Conservation (phyloP, 148 eudicot species). For the Amaranthus palmeri region DNA sequence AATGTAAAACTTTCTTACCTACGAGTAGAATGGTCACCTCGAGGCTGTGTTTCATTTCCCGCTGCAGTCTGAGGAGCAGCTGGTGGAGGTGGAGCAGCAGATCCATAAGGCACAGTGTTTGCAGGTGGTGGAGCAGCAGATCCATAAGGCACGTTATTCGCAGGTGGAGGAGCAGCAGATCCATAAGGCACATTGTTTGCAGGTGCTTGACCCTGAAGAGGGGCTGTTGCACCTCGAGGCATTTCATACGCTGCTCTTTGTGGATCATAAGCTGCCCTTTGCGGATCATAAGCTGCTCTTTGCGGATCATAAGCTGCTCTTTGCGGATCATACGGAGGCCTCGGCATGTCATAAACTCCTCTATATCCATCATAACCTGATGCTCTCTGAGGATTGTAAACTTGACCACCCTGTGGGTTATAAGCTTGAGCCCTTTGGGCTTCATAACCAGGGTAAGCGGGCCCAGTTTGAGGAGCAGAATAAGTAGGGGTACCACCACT, state of each 20-base stretch:
- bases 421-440: constrained; percentile 35
- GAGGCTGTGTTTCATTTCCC: constrained; percentile 41
- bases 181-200: constrained; percentile 38
- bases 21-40: constrained; percentile 41
- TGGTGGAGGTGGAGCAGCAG: background rate
- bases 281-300: constrained; percentile 14
- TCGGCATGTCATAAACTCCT: constrained; percentile 36
- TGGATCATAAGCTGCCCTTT: no score
- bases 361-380: constrained; percentile 41
- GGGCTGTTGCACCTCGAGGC: constrained; percentile 32
- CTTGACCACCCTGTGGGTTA: constrained; percentile 34
- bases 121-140: no score
- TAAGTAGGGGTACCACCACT: constrained; percentile 38
- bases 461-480: constrained; percentile 42
- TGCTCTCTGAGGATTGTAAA: constrained; percentile 33
- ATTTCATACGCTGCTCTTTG: constrained; percentile 16
- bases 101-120: no score
- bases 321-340: constrained; percentile 38
- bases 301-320: constrained; percentile 43
- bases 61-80: constrained; percentile 30
- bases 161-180: constrained; percentile 30
- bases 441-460: constrained; percentile 33
- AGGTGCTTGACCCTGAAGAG: constrained; percentile 44
- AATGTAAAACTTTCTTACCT: constrained; percentile 30
- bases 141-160: no score